Evolutionary conservation across 2,329 filamentous ascomycete genomes (phyloP), one percentile per base, ranked within the genome.

Genomic region (Pseudogymnoascus destructans): DNA sequence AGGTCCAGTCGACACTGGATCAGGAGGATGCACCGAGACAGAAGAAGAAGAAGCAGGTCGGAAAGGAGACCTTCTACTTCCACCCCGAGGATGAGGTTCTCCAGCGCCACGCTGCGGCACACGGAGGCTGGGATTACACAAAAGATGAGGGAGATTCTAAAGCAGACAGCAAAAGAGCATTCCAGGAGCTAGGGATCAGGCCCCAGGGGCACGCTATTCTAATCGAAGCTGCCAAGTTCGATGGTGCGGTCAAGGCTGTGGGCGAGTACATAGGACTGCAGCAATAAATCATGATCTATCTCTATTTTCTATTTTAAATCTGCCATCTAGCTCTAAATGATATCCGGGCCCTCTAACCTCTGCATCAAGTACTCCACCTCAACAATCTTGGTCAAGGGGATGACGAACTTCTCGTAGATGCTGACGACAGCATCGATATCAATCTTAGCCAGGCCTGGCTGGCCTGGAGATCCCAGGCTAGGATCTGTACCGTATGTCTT

Each of bases 341-440:
- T 33, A 7, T 38, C 32, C n/a, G 40, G 3, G 35, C 67, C 63
- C 68, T 82, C 81, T 58, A 98, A 75, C 63, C 93, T 81, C 73
- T 97, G 89, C 89, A 98, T 95, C 65, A 98, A 76, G 71, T 98
- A 98, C 66, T 98, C 93, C 8, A 98, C 90, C 76, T 98, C 93
- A 38, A 98, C 92, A 63, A 90, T 86, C 73, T 98, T 98, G n/a
- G 93, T 98, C 70, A 97, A 73, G 0, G 93, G 93, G 65, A 98
- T 98, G 61, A 98, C 91, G 73, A 87, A 88, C 70, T 95, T 81
- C 78, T 83, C 82, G 74, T 95, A 95, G 86, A 95, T 92, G 62
- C 79, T 78, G 57, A 95, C 89, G 21, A 95, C 89, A 1, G 91
- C 91, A 61, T 97, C 89, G 2, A 87, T 88, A 68, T 97, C 84